phyloP scores from a whole-genome alignment of 768 basidiomycete genomes.

The Trichaptum fuscoviolaceum region DNA sequence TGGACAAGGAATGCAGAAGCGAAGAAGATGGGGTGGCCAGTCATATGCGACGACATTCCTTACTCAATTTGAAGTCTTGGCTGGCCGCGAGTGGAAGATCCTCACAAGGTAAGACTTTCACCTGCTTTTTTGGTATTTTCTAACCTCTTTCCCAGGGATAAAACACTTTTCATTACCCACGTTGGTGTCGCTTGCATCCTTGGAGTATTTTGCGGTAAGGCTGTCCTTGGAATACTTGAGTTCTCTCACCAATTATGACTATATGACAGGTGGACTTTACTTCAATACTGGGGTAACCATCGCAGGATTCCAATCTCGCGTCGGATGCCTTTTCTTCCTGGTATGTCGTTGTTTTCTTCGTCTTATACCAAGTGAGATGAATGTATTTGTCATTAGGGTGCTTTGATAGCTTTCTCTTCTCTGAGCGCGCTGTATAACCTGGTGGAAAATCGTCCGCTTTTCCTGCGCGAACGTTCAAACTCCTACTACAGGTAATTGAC shows the following conservation, averaged over 20 bases:
- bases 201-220: slow-evolving; percentile 80
- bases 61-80: slow-evolving; percentile 81
- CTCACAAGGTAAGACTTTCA: slow-evolving; percentile 49
- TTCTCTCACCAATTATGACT: slow-evolving; percentile 2
- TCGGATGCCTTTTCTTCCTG: slow-evolving; percentile 95
- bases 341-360: slow-evolving; percentile 29
- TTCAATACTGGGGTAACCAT: slow-evolving; percentile 76
- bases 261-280: slow-evolving; percentile 68
- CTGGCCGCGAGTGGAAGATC: slow-evolving; percentile 82
- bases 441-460: slow-evolving; percentile 77
- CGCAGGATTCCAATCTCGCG: slow-evolving; percentile 88
- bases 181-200: slow-evolving; percentile 60
- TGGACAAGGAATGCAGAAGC: slow-evolving; percentile 7
- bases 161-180: slow-evolving; percentile 79
- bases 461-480: slow-evolving; percentile 84
- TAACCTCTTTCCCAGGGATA: slow-evolving; percentile 50
- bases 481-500: slow-evolving; percentile 70
- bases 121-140: not conserved
- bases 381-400: slow-evolving; percentile 46
- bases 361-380: not conserved
- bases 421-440: slow-evolving; percentile 88
- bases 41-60: slow-evolving; percentile 73
- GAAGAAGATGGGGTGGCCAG: slow-evolving; percentile 17
- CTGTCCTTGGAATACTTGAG: not conserved
- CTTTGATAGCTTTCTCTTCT: slow-evolving; percentile 86